Evolutionary conservation across 2,329 filamentous ascomycete species (phyloP), one percentile per base, ranked within the genome.

Genomic region (Microcyclosporella mali): DNA sequence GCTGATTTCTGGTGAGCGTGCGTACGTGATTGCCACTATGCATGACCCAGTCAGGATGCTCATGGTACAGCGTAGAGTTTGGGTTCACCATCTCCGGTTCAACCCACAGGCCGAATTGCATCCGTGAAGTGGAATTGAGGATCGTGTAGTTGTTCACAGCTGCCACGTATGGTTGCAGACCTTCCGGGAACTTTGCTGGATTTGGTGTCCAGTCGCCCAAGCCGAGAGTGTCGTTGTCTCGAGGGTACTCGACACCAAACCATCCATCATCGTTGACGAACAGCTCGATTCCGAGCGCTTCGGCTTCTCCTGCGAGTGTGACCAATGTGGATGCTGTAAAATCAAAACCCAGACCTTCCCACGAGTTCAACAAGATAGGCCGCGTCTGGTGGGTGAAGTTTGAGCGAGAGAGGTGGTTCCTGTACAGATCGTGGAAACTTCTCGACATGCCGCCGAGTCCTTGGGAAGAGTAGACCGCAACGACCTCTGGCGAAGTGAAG

Each of bases 41-140:
- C 40, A 84, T 54, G 2, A 70, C 77, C 80, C 79, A 84, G 42
- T 83, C 78, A 0, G 80, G 79, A 50, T 84, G 79, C 33, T 76
- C 64, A 1, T 70, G 59, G 56, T 83, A 84, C 2, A 84, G 66
- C 2, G 67, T 72, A 0, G 79, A 82, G 40, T 78, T 75, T 1
- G 75, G 74, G 43, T 78, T 81, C 37, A 82, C 73, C 81, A 84
- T 84, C 52, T 84, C 80, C 0, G 79, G 79, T 56, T 84, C 81
- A 2, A 84, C 70, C 80, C 80, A 84, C 3, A 84, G 68, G 12
- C 80, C 80, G 49, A 84, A 84, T 10, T 71, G 67, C 35, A 84
- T 59, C 2, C 72, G 67, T 0, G 66, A 63, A 0, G 70, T 67
- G 0, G 72, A 67, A 21, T 74, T 71, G 2, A 68, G 60, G 0